Evolutionary conservation across 1,284 basidiomycete genomes (phyloP).

Genomic region (Abortiporus biennis): DNA sequence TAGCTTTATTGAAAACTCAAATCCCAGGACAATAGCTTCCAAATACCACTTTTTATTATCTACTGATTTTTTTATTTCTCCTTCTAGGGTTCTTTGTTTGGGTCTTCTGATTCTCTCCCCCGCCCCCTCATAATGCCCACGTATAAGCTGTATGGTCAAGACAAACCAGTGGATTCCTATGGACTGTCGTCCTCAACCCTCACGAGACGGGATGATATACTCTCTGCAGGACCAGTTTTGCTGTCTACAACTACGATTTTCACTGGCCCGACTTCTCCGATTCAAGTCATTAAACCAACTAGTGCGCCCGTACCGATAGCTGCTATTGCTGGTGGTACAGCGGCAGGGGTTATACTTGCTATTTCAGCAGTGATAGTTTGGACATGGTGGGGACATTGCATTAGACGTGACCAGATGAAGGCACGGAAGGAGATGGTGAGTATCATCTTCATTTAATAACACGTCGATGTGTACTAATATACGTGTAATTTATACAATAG

Average conservation of each 20-base stretch:
- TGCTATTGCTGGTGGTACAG: constrained; percentile 45
- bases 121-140: too few relatives aligned
- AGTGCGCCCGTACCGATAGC: constrained; percentile 33
- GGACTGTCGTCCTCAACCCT: too few relatives aligned
- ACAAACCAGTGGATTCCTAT: too few relatives aligned
- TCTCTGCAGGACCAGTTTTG: not conserved
- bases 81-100: too few relatives aligned
- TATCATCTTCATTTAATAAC: constrained; percentile 5
- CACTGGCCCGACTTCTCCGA: not conserved
- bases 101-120: too few relatives aligned
- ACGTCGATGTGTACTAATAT: not conserved
- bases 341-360: constrained; percentile 41
- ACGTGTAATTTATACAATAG: constrained; percentile 11
- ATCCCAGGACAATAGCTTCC: too few relatives aligned
- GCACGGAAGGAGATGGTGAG: constrained; percentile 35
- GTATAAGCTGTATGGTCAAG: too few relatives aligned
- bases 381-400: constrained; percentile 43
- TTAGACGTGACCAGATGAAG: constrained; percentile 32
- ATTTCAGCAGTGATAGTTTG: constrained; percentile 37
- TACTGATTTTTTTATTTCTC: too few relatives aligned
- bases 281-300: not conserved
- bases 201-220: too few relatives aligned
- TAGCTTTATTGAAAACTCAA: too few relatives aligned
- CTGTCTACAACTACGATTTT: constrained; percentile 6
- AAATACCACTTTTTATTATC: too few relatives aligned